Evolutionary conservation across 139 green algal genomes (phyloP), one percentile per base, ranked within the genome.

Genomic region (Limnomonas spitsbergensis): DNA sequence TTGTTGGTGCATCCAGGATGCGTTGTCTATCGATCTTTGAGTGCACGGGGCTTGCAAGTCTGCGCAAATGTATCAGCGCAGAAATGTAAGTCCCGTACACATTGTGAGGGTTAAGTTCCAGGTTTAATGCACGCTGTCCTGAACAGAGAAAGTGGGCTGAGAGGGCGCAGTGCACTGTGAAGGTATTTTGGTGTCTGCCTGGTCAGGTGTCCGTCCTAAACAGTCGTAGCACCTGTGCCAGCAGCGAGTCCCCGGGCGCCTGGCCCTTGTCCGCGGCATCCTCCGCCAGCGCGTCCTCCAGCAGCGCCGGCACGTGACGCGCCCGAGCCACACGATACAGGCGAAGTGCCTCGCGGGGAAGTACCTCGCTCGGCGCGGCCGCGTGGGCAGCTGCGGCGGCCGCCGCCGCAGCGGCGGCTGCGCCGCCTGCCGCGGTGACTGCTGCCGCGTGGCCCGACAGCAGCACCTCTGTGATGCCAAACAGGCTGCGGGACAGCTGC

Each of bases 381-480:
- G 4, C 69, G n/a, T 70, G 9, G 27, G 26, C 70, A 36, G 20
- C 70, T 3, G 38, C 14, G 4, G 35, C 69, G 42, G 69, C 69
- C 42, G 32, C 69, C 6, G 31, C 31, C 4, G 4, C 69, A 61
- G 14, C 47, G 14, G 20, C 14, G 47, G 69, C 4, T 4, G 69
- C 42, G 4, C 32, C 32, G 34, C 32, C 32, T 52, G 77, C 31
- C 3, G 77, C 67, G 29, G 72, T 52, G n/a, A 81, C 40, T 2
- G 66, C 77, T 3, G 77, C 38, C 1, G 81, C 47, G 53, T 70
- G 79, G 9, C 34, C 71, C 0, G 73, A 53, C 1, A 86, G 71
- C 81, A 86, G 77, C 53, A 86, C 66, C 42, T 86, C 81, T 1
- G 73, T 70, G 35, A 83, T 42, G 34, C 73, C 77, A 61, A 77